Conservation (phyloP, 1,139 yeast genomes). For the Blastobotrys serpentis region DNA sequence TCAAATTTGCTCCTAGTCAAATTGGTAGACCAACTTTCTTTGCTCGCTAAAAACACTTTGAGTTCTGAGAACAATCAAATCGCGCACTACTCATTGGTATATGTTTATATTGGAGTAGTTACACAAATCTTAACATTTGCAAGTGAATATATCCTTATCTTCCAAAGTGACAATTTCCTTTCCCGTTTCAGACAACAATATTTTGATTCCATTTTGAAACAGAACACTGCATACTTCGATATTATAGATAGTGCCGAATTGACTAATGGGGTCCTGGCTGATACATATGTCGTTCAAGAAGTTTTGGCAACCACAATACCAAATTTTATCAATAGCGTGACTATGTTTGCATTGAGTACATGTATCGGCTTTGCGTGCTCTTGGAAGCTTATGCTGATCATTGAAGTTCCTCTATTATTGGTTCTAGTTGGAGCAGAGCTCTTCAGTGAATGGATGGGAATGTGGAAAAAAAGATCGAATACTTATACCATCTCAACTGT, state of each 20-base stretch:
- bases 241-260: slow-evolving; percentile 5
- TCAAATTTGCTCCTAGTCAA: slow-evolving; percentile 4
- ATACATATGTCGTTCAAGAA: slow-evolving; percentile 1
- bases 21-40: background rate
- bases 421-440: background rate
- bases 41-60: background rate
- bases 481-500: background rate
- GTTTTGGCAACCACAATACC: background rate
- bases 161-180: background rate
- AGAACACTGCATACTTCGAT: slow-evolving; percentile 7
- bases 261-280: background rate
- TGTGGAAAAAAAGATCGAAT: background rate
- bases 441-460: background rate
- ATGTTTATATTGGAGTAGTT: background rate
- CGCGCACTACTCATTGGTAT: background rate
- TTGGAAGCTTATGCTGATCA: slow-evolving; percentile 1
- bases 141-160: background rate
- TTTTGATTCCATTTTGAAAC: slow-evolving; percentile 3
- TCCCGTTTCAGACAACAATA: background rate
- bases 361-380: background rate
- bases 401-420: background rate
- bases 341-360: slow-evolving; percentile 1
- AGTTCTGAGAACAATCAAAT: background rate
- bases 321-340: background rate
- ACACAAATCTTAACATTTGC: background rate